Evolutionary conservation across 2,329 filamentous ascomycete genomes (phyloP).

Genomic region (Aspergillus sp.): DNA sequence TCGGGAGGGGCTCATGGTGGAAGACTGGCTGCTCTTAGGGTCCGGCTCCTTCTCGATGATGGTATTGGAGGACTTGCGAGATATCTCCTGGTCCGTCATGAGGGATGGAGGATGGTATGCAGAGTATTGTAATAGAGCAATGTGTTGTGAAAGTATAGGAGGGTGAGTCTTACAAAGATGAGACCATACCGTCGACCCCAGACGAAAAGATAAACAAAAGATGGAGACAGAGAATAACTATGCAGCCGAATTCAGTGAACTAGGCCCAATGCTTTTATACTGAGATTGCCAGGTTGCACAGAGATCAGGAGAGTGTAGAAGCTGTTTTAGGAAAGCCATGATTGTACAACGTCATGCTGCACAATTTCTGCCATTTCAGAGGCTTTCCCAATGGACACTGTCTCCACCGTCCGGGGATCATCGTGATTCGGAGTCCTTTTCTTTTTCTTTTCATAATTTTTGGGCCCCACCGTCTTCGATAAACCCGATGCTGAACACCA

Average conservation of each 20-base stretch:
- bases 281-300: not conserved
- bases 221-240: not conserved
- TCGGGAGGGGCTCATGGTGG: conserved; percentile 5
- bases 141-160: too few species aligned
- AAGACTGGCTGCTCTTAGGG: not conserved
- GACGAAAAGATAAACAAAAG: too few species aligned
- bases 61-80: not conserved
- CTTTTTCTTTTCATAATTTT: too few species aligned
- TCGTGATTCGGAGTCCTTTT: too few species aligned
- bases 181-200: not conserved
- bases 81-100: not conserved
- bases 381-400: not conserved
- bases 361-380: not conserved
- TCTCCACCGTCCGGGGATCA: too few species aligned
- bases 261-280: not conserved
- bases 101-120: not conserved
- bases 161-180: not conserved
- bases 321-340: conserved; percentile 2
- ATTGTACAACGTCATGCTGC: conserved; percentile 6
- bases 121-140: too few species aligned
- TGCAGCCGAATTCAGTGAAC: not conserved
- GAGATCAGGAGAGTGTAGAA: not conserved
- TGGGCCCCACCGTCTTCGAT: not conserved
- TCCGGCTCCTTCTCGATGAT: conserved; percentile 1
- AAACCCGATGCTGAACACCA: not conserved